These are phyloP conservation scores for Ceriops zippeliana DNA, from an alignment of 345 rosid genomes.

Conservation along the genomic window DNA sequence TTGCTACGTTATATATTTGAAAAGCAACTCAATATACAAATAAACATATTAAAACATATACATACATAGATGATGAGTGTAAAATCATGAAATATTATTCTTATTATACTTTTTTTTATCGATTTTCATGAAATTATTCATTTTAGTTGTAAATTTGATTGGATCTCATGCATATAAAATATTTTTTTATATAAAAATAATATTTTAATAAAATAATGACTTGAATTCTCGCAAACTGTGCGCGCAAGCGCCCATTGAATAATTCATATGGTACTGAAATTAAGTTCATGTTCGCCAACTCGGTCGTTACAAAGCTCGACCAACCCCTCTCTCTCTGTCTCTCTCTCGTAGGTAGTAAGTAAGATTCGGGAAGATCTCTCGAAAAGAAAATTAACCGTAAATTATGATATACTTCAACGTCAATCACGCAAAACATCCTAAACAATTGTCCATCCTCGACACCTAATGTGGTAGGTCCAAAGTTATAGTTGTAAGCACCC, in stretches of 20 bases:
- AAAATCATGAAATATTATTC: no score
- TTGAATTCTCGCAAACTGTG: no score
- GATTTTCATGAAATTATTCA: no score
- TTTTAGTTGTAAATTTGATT: no score
- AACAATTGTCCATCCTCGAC: constrained; percentile 43
- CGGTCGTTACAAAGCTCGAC: constrained; percentile 18
- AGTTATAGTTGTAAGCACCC: constrained; percentile 45
- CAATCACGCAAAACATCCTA: constrained; percentile 80
- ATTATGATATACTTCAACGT: constrained; percentile 47
- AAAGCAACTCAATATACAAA: neutral
- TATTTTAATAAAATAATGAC: no score
- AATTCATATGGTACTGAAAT: neutral
- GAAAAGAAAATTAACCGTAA: constrained; percentile 31
- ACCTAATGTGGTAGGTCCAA: constrained; percentile 55
- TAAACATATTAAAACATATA: neutral
- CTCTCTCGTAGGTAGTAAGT: constrained; percentile 51
- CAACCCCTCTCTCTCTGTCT: constrained; percentile 10
- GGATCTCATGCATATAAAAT: no score
- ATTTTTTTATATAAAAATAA: no score
- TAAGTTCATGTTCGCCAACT: constrained; percentile 11
- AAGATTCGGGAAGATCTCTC: constrained; percentile 72
- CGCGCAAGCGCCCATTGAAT: no score
- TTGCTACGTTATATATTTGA: no score
- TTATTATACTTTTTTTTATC: no score
- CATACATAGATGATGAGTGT: no score